Percentiles rank a stretch among this genome's conserved stretches.
phyloP scores from a whole-genome alignment of 2,329 filamentous ascomycete species.

The Cytospora piceicola region DNA sequence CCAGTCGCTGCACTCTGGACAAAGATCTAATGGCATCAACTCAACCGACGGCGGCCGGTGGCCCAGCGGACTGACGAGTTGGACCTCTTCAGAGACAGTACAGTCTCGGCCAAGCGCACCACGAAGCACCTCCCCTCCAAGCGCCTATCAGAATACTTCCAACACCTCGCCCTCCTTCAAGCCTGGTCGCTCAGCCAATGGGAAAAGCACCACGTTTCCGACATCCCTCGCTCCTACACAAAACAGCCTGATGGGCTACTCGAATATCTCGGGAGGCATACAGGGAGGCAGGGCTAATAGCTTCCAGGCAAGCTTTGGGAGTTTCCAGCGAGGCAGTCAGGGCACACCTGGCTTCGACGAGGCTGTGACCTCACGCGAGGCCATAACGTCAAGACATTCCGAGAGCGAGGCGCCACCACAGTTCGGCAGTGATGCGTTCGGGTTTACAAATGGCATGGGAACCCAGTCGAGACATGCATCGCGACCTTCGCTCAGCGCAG shows the following conservation, averaged over 20 bases:
- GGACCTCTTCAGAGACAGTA: constrained; percentile 26
- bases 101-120: constrained; percentile 25
- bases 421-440: constrained; percentile 15
- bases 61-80: constrained; percentile 23
- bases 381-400: constrained; percentile 21
- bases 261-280: constrained; percentile 8
- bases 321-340: constrained; percentile 19
- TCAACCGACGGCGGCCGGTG: constrained; percentile 24
- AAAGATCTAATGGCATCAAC: constrained; percentile 22
- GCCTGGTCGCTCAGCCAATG: constrained; percentile 19
- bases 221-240: constrained; percentile 11
- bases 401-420: constrained; percentile 22
- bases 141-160: constrained; percentile 20
- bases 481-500: constrained; percentile 24
- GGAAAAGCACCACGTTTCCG: constrained; percentile 11
- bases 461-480: constrained; percentile 26
- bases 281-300: constrained; percentile 15
- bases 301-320: constrained; percentile 19
- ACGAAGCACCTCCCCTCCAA: constrained; percentile 28
- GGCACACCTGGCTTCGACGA: constrained; percentile 24
- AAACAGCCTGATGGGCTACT: constrained; percentile 5
- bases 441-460: constrained; percentile 10
- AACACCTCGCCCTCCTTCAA: constrained; percentile 28
- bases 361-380: constrained; percentile 10
- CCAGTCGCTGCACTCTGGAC: constrained; percentile 21